Evolutionary conservation across 2,329 filamentous ascomycete species (phyloP).

Genomic region (Colletotrichum coccodes): DNA sequence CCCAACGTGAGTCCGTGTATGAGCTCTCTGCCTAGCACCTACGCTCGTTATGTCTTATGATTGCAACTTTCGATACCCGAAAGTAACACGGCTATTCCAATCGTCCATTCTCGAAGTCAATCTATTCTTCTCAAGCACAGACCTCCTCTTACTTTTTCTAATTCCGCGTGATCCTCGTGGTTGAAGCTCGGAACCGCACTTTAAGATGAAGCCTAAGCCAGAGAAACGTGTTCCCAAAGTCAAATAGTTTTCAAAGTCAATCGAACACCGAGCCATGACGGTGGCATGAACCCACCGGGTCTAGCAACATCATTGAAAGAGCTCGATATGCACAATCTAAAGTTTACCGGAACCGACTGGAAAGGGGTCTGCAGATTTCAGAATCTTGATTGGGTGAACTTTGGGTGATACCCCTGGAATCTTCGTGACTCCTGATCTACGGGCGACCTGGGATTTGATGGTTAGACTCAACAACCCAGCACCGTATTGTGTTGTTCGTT

Average conservation of each 20-base stretch:
- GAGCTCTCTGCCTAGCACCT: too few relatives aligned
- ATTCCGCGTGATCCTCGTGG: not conserved
- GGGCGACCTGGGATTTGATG: too few relatives aligned
- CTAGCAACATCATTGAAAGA: not conserved
- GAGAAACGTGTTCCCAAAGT: not conserved
- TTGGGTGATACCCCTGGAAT: not conserved
- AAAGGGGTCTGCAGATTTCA: not conserved
- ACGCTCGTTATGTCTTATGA: too few relatives aligned
- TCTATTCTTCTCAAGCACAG: not conserved
- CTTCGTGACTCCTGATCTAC: too few relatives aligned
- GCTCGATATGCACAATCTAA: too few relatives aligned
- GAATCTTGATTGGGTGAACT: not conserved
- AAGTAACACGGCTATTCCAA: not conserved
- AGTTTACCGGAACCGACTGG: not conserved
- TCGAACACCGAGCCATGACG: not conserved
- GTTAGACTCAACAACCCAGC: too few relatives aligned
- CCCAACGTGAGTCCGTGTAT: too few relatives aligned
- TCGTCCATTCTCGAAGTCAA: not conserved
- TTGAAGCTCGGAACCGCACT: not conserved
- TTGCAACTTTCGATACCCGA: not conserved
- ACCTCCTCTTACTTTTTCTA: not conserved
- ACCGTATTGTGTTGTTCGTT: too few relatives aligned
- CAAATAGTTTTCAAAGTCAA: not conserved
- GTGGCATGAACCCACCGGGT: not conserved
- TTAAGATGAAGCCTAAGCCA: not conserved